Evolutionary conservation across 2,329 filamentous ascomycete genomes (phyloP).

Genomic region (Niveomyces coronatus): DNA sequence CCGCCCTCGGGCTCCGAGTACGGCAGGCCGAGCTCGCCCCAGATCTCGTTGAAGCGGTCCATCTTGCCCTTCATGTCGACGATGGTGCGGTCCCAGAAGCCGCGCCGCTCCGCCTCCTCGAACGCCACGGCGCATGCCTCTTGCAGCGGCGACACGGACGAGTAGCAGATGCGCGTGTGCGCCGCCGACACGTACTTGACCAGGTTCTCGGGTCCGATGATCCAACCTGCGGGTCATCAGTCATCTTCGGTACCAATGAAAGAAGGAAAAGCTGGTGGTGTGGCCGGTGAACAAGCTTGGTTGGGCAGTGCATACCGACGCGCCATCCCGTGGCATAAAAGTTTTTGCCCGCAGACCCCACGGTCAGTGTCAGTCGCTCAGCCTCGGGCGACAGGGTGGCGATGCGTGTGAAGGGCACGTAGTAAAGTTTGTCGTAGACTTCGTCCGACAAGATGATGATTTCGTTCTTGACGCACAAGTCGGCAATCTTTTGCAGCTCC

Average conservation of each 20-base stretch:
- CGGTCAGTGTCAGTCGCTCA: constrained; percentile 78
- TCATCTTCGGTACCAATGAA: too few relatives aligned
- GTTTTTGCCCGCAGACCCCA: constrained; percentile 94
- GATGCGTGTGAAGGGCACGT: constrained; percentile 88
- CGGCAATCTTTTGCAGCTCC: constrained; percentile 76
- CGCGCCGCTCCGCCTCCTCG: constrained; percentile 72
- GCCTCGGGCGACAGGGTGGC: constrained; percentile 86
- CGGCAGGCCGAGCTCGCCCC: constrained; percentile 62
- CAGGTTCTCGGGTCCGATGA: constrained; percentile 80
- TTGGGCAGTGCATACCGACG: constrained; percentile 41
- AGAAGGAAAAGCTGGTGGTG: too few relatives aligned
- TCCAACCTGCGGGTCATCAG: constrained; percentile 51
- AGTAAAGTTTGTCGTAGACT: constrained; percentile 92
- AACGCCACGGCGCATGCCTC: constrained; percentile 92
- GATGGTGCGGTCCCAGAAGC: constrained; percentile 81
- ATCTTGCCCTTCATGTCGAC: constrained; percentile 86
- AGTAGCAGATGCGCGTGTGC: constrained; percentile 94
- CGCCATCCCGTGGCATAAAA: constrained; percentile 98
- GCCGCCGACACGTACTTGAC: constrained; percentile 88
- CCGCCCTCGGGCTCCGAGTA: constrained; percentile 93
- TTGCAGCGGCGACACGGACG: constrained; percentile 83
- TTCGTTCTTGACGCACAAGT: constrained; percentile 83
- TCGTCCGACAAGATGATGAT: constrained; percentile 89
- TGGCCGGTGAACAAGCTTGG: not conserved
- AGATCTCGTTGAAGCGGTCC: constrained; percentile 73